These are phyloP conservation scores for Wickerhamiella infanticola DNA, from an alignment of 1,139 yeast genomes.

Conservation along the genomic window DNA sequence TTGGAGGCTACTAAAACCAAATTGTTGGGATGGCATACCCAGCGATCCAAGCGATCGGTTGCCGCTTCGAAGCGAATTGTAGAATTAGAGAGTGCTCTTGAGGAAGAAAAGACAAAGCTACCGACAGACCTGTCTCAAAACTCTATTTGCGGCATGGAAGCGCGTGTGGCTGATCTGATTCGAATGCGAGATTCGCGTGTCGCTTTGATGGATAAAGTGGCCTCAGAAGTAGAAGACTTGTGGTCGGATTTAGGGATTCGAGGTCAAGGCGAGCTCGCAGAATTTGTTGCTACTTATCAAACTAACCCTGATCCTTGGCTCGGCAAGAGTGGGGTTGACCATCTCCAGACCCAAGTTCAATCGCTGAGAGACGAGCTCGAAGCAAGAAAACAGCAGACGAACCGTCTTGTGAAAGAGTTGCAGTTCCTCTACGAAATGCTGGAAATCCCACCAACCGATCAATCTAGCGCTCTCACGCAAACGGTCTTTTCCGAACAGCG, in stretches of 20 bases:
- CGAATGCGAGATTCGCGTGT: background rate
- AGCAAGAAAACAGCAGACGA: constrained; percentile 8
- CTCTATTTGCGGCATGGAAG: background rate
- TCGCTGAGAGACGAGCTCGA: constrained; percentile 16
- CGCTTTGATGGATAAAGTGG: background rate
- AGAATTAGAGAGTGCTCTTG: background rate
- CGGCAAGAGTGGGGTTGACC: background rate
- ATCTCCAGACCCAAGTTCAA: constrained; percentile 4
- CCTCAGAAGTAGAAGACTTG: background rate
- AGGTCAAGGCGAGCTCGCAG: background rate
- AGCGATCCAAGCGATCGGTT: background rate
- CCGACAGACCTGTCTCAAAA: background rate
- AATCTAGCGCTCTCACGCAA: constrained; percentile 20
- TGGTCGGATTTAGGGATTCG: background rate
- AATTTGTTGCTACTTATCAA: background rate
- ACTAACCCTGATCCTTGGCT: background rate
- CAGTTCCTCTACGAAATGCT: constrained; percentile 7
- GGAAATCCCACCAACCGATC: constrained; percentile 3
- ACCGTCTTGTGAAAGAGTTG: constrained; percentile 13
- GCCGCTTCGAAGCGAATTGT: background rate
- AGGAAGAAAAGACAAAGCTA: background rate
- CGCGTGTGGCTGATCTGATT: background rate
- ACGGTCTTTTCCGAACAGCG: constrained; percentile 14
- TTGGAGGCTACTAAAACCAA: background rate
- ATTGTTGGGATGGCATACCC: background rate